Conservation (phyloP, 169 alveolate genomes). For the Plasmodium falciparum region DNA sequence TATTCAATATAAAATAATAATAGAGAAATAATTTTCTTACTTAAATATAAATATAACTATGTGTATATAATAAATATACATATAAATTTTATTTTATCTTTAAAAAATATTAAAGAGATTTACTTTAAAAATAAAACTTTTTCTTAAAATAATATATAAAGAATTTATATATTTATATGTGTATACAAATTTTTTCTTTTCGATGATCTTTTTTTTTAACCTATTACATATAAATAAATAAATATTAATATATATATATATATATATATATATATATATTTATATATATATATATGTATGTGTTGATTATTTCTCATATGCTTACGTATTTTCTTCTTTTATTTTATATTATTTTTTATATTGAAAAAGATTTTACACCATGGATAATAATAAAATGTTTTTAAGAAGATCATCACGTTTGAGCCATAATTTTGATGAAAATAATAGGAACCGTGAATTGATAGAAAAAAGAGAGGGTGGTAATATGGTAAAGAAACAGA, state of each 20-base stretch:
- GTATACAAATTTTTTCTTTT: neutral
- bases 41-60: too few species aligned
- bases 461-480: constrained; percentile 22
- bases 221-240: constrained; percentile 4
- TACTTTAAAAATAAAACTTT: too few species aligned
- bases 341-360: neutral
- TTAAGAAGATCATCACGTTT: constrained; percentile 57
- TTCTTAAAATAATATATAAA: too few species aligned
- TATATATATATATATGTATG: neutral
- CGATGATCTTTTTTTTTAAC: too few species aligned
- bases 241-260: neutral
- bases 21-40: too few species aligned
- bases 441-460: constrained; percentile 15
- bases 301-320: neutral
- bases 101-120: too few species aligned
- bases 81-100: too few species aligned
- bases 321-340: neutral
- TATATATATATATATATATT: neutral
- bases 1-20: too few species aligned
- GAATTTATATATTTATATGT: neutral
- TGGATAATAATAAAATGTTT: constrained; percentile 45
- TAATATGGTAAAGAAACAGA: neutral
- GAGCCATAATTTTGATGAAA: constrained; percentile 20
- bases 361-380: constrained; percentile 5
- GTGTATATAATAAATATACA: too few species aligned